Percentiles rank a stretch among this genome's conserved stretches.
These are phyloP conservation scores for Xerocomus minutiporus DNA, from an alignment of 1,284 basidiomycete species.

Conservation along the genomic window DNA sequence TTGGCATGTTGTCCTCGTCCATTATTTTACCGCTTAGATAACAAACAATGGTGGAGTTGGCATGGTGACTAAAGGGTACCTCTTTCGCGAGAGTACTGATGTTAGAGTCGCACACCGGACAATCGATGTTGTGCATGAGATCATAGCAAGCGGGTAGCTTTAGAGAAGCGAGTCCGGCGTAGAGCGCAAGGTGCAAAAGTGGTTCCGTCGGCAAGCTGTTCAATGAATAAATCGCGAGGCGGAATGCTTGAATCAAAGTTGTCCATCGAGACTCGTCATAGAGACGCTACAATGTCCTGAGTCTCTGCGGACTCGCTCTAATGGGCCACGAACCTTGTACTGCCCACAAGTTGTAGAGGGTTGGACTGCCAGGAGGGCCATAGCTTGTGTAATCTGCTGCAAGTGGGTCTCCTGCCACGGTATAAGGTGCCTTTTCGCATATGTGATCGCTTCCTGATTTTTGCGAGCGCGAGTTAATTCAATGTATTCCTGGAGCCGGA, in stretches of 20 bases:
- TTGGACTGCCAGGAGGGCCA: slow-evolving; percentile 72
- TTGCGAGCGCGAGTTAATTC: slow-evolving; percentile 78
- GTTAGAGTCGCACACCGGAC: slow-evolving; percentile 83
- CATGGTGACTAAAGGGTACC: slow-evolving; percentile 91
- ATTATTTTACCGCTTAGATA: slow-evolving; percentile 87
- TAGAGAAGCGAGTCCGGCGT: slow-evolving; percentile 82
- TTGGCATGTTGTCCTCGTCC: slow-evolving; percentile 87
- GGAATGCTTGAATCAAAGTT: slow-evolving; percentile 70
- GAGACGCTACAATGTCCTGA: slow-evolving; percentile 54
- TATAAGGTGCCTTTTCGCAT: slow-evolving; percentile 78
- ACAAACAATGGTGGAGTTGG: slow-evolving; percentile 94
- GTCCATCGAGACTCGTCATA: slow-evolving; percentile 80
- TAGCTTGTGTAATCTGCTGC: slow-evolving; percentile 71
- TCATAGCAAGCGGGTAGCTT: slow-evolving; percentile 78
- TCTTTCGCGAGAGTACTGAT: slow-evolving; percentile 77
- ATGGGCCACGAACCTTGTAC: slow-evolving; percentile 53
- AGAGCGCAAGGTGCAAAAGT: slow-evolving; percentile 80
- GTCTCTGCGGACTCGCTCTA: slow-evolving; percentile 1
- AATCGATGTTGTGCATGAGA: slow-evolving; percentile 74
- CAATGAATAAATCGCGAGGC: slow-evolving; percentile 78
- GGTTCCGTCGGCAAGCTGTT: slow-evolving; percentile 85
- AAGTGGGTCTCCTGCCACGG: slow-evolving; percentile 81
- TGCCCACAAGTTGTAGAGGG: slow-evolving; percentile 62
- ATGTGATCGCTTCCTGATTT: slow-evolving; percentile 75
- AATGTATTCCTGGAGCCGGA: slow-evolving; percentile 94